Evolutionary conservation across 352 stramenopile genomes (phyloP), one percentile per base, ranked within the genome.

Genomic region (Detonula confervacea): DNA sequence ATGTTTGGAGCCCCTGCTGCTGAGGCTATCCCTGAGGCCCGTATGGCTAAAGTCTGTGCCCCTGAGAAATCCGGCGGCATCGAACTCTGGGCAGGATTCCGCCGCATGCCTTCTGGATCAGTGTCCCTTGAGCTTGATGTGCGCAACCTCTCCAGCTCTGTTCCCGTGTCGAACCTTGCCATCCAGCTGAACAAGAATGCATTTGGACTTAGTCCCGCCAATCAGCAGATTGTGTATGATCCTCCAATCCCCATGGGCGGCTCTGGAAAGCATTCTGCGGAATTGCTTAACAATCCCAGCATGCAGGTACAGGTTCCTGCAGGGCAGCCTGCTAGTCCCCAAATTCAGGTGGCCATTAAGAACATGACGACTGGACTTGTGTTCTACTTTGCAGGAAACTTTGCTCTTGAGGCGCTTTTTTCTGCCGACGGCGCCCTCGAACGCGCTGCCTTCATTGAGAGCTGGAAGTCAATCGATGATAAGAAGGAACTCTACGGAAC

Each of bases 111-210:
- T 5, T 77, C 84, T 54, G 77, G 76, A 47, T 77, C 71, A 29
- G 84, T 93, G n/a, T 65, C 67, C 9, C 77, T 95, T 59, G 91
- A 96, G 27, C 72, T 96, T 64, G 83, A 95, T 54, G 73, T 96
- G 4, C 74, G 78, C 2, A 96, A 97, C 65, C 51, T 90, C 29
- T 75, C 62, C 5, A 88, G 70, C 27, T 44, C 63, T 46, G 60
- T 83, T 8, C 91, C 92, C 1, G 52, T 95, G 11, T 80, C 84
- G 25, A 86, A 68, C 35, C 85, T 99, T 29, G 96, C 96, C 33
- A 96, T 99, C 66, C 96, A 99, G 83, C 90, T 99, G 33, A 99
- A 99, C 91, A 98, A 99, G 90, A 98, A 96, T 81, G 96, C 96
- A 29, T 98, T 99, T 84, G 96, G 96, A 37, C 91, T 99, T 12